Evolutionary conservation across 352 stramenopile species (phyloP).

Genomic region (Phytophthora constricta): DNA sequence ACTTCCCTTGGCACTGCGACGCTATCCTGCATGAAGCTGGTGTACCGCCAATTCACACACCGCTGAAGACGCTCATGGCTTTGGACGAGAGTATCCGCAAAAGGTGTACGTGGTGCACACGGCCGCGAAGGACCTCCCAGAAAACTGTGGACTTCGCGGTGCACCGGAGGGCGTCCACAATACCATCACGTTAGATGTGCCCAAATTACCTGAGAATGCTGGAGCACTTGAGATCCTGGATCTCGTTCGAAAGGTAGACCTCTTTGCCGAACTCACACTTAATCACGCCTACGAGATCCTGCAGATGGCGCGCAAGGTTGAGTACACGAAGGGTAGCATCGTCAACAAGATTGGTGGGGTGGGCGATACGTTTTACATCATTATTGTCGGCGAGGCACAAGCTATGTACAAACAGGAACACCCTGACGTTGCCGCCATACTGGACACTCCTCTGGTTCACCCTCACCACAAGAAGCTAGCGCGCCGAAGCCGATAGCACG

Average conservation of each 20-base stretch:
- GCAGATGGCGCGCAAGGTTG: conserved; percentile 78
- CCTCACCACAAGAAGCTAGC: conserved; percentile 10
- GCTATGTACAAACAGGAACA: conserved; percentile 52
- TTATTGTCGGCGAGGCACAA: conserved; percentile 80
- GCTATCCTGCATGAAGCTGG: conserved; percentile 95
- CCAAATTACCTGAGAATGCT: conserved; percentile 79
- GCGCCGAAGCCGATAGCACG: conserved; percentile 25
- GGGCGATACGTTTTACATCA: conserved; percentile 81
- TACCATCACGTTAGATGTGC: conserved; percentile 79
- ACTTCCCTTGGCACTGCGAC: conserved; percentile 95
- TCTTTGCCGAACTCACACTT: conserved; percentile 83
- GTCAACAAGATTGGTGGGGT: conserved; percentile 60
- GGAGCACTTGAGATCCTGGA: conserved; percentile 85
- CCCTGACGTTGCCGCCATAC: background rate
- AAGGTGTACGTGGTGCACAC: conserved; percentile 96
- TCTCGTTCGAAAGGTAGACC: conserved; percentile 84
- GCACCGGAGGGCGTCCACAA: conserved; percentile 91
- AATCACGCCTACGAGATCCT: conserved; percentile 90
- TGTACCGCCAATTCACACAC: conserved; percentile 95
- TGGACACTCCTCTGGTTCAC: conserved; percentile 14
- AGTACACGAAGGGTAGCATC: conserved; percentile 59
- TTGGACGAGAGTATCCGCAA: conserved; percentile 92
- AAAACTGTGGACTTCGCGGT: conserved; percentile 80
- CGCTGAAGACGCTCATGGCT: conserved; percentile 92
- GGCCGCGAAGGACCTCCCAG: conserved; percentile 81